Evolutionary conservation across 2,329 filamentous ascomycete species (phyloP).

Genomic region (Orbilia ellipsospora): DNA sequence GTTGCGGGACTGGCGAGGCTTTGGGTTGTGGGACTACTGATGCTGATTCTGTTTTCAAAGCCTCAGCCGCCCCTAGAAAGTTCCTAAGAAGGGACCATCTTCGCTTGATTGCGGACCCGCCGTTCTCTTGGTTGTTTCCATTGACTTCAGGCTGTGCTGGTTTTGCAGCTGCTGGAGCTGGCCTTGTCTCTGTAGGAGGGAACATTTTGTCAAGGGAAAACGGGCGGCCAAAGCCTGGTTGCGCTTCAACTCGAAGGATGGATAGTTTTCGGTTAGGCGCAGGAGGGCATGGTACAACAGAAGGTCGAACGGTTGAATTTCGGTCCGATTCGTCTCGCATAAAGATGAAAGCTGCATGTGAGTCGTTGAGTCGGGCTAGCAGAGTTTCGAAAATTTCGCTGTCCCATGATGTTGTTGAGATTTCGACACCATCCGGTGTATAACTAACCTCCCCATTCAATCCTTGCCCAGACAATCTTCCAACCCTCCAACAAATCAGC

Average conservation of each 20-base stretch:
- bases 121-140: slow-evolving; percentile 61
- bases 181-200: slow-evolving; percentile 23
- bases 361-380: slow-evolving; percentile 34
- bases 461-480: slow-evolving; percentile 68
- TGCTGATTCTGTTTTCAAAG: slow-evolving; percentile 29
- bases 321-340: slow-evolving; percentile 40
- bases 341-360: slow-evolving; percentile 31
- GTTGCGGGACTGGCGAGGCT: slow-evolving; percentile 22
- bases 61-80: slow-evolving; percentile 46
- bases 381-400: slow-evolving; percentile 67
- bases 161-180: slow-evolving; percentile 18
- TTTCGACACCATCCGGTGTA: slow-evolving; percentile 39
- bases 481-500: slow-evolving; percentile 87
- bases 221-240: slow-evolving; percentile 62
- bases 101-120: slow-evolving; percentile 59
- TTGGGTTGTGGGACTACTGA: slow-evolving; percentile 24
- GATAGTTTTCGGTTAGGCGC: slow-evolving; percentile 86
- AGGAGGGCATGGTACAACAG: slow-evolving; percentile 83
- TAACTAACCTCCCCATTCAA: slow-evolving; percentile 29
- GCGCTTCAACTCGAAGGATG: slow-evolving; percentile 84
- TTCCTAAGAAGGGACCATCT: slow-evolving; percentile 52
- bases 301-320: slow-evolving; percentile 70
- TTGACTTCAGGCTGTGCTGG: slow-evolving; percentile 59
- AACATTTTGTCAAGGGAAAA: slow-evolving; percentile 51
- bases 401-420: slow-evolving; percentile 70